Conservation (phyloP, 2,329 filamentous ascomycete species). For the Fusarium secorum region DNA sequence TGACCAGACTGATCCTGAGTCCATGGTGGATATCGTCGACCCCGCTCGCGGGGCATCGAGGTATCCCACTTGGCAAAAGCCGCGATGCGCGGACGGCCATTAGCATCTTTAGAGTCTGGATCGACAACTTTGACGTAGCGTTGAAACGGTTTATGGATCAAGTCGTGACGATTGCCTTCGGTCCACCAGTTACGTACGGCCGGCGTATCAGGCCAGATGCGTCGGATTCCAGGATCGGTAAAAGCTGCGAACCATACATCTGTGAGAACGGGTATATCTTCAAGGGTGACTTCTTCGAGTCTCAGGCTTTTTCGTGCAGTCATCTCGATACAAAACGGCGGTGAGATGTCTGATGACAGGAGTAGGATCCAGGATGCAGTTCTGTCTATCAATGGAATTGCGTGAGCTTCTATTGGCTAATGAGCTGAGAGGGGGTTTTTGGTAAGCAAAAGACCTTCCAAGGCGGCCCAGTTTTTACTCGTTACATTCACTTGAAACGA, state of each 20-base stretch:
- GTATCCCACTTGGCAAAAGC: constrained; percentile 35
- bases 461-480: not conserved
- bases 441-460: not conserved
- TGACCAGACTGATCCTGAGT: constrained; percentile 21
- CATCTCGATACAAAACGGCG: not conserved
- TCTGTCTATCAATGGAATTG: not conserved
- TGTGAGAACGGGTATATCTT: constrained; percentile 15
- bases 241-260: constrained; percentile 32
- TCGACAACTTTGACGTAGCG: constrained; percentile 33
- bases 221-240: constrained; percentile 13
- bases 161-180: constrained; percentile 21
- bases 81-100: constrained; percentile 16
- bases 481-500: not conserved
- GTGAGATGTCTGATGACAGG: not conserved
- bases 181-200: constrained; percentile 31
- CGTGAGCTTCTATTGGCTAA: not conserved
- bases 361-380: not conserved
- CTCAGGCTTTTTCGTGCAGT: not conserved
- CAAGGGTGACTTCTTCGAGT: constrained; percentile 5
- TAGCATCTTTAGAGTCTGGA: not conserved
- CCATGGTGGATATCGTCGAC: constrained; percentile 30
- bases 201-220: constrained; percentile 30
- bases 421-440: not conserved
- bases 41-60: constrained; percentile 14
- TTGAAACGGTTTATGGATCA: constrained; percentile 27